These are phyloP conservation scores for Diaporthe sp. DNA, from an alignment of 2,329 filamentous ascomycete species.

Conservation along the genomic window DNA sequence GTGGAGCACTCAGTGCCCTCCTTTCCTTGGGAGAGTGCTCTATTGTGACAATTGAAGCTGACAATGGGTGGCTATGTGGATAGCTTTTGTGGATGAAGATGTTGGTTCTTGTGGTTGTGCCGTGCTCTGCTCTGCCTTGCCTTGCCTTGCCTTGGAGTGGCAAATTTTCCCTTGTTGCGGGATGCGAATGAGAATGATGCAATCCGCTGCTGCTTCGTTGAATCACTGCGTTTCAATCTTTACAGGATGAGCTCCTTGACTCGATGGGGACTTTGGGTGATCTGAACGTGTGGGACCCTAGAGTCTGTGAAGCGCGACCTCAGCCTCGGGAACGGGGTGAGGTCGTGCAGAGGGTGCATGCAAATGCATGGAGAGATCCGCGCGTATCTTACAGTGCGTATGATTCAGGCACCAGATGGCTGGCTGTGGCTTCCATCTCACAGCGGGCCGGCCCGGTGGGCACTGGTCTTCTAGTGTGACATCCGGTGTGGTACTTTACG, in stretches of 20 bases:
- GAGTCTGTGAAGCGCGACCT: not conserved
- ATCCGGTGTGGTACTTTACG: not conserved
- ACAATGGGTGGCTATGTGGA: not conserved
- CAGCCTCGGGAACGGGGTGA: not conserved
- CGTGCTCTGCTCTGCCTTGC: not conserved
- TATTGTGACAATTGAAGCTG: not conserved
- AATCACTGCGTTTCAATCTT: not conserved
- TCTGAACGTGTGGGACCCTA: not conserved
- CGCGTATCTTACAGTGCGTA: slow-evolving; percentile 21
- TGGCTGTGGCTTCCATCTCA: not conserved
- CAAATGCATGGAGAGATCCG: too few relatives aligned
- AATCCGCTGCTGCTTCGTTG: not conserved
- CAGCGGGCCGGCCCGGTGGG: slow-evolving; percentile 20
- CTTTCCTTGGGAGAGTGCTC: not conserved
- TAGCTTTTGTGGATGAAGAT: not conserved
- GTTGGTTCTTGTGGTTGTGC: not conserved
- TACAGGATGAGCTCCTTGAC: not conserved
- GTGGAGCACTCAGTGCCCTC: not conserved
- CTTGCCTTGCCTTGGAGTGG: slow-evolving; percentile 2
- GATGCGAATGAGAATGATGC: not conserved
- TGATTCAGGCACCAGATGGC: not conserved
- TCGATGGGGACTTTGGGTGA: not conserved
- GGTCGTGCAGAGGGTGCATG: not conserved
- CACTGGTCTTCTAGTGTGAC: not conserved
- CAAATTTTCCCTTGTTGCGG: not conserved